Base-by-base conservation (phyloP, 768 basidiomycete species). In the Pleurotus salmoneostramineus region DNA sequence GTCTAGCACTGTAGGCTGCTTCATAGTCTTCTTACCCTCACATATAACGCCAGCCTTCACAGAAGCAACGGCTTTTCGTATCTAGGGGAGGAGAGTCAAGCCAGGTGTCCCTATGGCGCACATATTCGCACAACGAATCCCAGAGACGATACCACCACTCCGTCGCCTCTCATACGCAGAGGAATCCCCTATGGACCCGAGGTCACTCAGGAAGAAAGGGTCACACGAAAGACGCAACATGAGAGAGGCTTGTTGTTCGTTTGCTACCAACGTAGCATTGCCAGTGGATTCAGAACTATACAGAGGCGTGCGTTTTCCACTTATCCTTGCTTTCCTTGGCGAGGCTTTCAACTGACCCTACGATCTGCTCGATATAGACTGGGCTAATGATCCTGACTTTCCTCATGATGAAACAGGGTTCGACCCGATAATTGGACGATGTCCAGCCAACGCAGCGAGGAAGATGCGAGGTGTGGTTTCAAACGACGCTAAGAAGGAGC, bases 121-220 rank as follows among this genome's bases (percentile, higher is more conserved):
- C 79, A 81, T 56, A 66, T 74, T 44, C 74, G 79, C 31, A 81
- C 79, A 68, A 78, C 75, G 11, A 69, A 68, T 58, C 80, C 79
- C 35, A 75, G 80, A 17, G 73, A 74, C 33, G 77, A 79, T 17
- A 47, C 45, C 10, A 47, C 45, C 14, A 47, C 45, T 11, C 45
- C 45, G 8, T 47, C 33, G 11, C 37, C 54, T 15, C 45, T 59
- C 45, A 47, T 47, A 47, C 45, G 45, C 21, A 14, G 45, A 2
- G 45, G 45, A 8, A 70, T 81, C 44, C 79, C 77, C 42, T 83
- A 79, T 61, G 82, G 82, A 2, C 78, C 81, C 27, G 81, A 82
- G 64, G 67, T 81, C 12, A 77, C 78, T 1, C 52, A 61, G 4
- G 67, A 69, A 2, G 81, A 83, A 61, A 63, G 60, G 2, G 31